Base-by-base conservation (phyloP, 306 rosid genomes). In the Lathyrus sativus region DNA sequence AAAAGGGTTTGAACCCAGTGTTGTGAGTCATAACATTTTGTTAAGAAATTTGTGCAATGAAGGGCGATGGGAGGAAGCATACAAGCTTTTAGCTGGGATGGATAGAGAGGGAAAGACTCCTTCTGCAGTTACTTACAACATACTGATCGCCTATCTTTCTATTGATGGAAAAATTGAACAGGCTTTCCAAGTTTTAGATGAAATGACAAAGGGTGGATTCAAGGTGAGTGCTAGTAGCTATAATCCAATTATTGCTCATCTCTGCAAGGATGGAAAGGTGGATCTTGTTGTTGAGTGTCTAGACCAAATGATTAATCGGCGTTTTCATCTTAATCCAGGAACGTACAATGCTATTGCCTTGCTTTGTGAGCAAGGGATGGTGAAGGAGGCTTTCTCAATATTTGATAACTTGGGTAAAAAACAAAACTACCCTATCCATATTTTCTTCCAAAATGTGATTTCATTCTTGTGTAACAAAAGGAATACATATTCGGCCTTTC, bases 1-100 rank as follows among this genome's bases (percentile, higher is more conserved):
- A 0, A 88, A 85, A 79, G 97, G 97, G 19, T 88, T 88, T 51
- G 67, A 42, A 71, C 96, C 99, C 19, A 84, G 85, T 81, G 89
- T 88, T 73, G 99, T 93, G 65, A 90, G 96, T 78, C 89, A 85
- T 70, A 93, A 93, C 84, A 93, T 93, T 72, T 78, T 93, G 53
- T 60, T 90, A 14, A 82, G 89, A 84, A 85, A 74, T 73, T 72
- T 90, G 78, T 90, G 97, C 74, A 61, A 70, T 18, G 95, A 86
- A 61, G 90, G 85, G 49, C 74, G 88, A 61, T 93, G 99, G 97
- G 90, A 90, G 38, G 97, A 93, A 77, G 95, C 96, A 1, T 86
- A 88, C 68, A 73, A 26, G 68, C 90, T 88, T 51, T 66, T 93
- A 10, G 87, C 90, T 3, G 96, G 83, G 85, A 93, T 93, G 99